Conservation (phyloP, 2,329 filamentous ascomycete species). For the Ciborinia camelliae region DNA sequence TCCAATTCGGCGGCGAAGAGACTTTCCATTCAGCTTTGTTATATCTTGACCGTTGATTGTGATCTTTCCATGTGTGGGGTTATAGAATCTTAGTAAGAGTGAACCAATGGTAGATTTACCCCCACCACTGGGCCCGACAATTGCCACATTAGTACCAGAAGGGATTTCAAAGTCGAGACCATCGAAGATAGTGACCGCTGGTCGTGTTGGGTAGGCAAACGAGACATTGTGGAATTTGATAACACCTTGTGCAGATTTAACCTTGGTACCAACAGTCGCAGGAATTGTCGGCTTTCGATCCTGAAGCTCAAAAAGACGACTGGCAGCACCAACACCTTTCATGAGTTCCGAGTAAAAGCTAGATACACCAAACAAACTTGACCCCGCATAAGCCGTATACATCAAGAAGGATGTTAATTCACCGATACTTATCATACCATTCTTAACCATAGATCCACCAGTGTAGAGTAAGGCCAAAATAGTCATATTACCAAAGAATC, state of each 20-base stretch:
- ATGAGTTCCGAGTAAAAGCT: conserved; percentile 98
- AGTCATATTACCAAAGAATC: conserved; percentile 94
- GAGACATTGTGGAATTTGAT: conserved; percentile 84
- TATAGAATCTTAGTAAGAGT: conserved; percentile 88
- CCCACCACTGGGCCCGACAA: conserved; percentile 92
- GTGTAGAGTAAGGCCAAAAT: conserved; percentile 87
- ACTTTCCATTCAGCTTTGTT: conserved; percentile 85
- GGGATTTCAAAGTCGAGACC: conserved; percentile 87
- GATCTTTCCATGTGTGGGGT: conserved; percentile 72
- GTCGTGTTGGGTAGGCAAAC: conserved; percentile 91
- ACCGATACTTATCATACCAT: conserved; percentile 81
- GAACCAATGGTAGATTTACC: conserved; percentile 95
- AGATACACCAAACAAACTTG: conserved; percentile 88
- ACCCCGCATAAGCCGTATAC: conserved; percentile 86
- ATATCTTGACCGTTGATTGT: conserved; percentile 83
- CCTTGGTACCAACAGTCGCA: conserved; percentile 76
- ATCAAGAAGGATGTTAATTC: conserved; percentile 96
- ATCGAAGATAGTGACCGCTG: conserved; percentile 87
- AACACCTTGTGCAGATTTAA: conserved; percentile 78
- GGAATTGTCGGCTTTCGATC: conserved; percentile 83
- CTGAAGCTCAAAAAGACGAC: conserved; percentile 90
- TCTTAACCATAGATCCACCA: conserved; percentile 85
- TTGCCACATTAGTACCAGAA: conserved; percentile 89
- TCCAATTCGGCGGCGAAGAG: conserved; percentile 85
- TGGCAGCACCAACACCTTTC: conserved; percentile 98